phyloP scores from a whole-genome alignment of 768 basidiomycete species.

The Leccinum olivaceopallidum region DNA sequence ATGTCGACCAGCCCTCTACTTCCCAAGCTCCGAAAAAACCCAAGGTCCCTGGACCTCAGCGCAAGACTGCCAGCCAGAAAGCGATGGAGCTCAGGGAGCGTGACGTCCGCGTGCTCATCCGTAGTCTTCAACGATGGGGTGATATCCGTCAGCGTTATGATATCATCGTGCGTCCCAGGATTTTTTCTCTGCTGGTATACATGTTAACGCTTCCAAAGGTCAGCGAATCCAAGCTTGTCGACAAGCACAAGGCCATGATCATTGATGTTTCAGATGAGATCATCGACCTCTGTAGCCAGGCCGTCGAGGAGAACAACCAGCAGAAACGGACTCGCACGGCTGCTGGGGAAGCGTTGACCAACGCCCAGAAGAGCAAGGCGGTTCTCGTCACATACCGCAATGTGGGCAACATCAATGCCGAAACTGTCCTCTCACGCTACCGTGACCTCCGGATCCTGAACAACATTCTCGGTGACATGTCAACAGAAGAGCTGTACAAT shows the following conservation, averaged over 20 bases:
- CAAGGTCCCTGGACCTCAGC: constrained; percentile 65
- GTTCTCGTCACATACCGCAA: constrained; percentile 89
- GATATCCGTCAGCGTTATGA: constrained; percentile 96
- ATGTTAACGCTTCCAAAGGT: constrained; percentile 51
- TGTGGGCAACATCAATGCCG: constrained; percentile 95
- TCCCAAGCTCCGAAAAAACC: constrained; percentile 72
- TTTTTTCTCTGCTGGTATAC: neutral
- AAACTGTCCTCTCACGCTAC: constrained; percentile 89
- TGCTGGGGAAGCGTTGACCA: constrained; percentile 85
- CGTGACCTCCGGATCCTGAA: constrained; percentile 88
- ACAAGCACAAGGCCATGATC: constrained; percentile 94
- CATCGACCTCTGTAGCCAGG: constrained; percentile 78
- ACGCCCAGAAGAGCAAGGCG: constrained; percentile 96
- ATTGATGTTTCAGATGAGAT: constrained; percentile 92
- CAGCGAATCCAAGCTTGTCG: constrained; percentile 82
- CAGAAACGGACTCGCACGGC: constrained; percentile 75
- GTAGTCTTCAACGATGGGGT: constrained; percentile 97
- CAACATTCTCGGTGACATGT: constrained; percentile 68
- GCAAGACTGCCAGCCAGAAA: constrained; percentile 92
- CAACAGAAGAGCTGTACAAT: constrained; percentile 64
- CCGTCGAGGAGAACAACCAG: constrained; percentile 81
- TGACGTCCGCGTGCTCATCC: constrained; percentile 91
- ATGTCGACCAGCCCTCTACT: constrained; percentile 71
- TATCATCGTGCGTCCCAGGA: constrained; percentile 68
- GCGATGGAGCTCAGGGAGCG: constrained; percentile 97